A percentile compares a stretch with the other conserved stretches of the same genome.
Evolutionary conservation across 441 rosid species (phyloP).

Genomic region (Melastoma candidum): DNA sequence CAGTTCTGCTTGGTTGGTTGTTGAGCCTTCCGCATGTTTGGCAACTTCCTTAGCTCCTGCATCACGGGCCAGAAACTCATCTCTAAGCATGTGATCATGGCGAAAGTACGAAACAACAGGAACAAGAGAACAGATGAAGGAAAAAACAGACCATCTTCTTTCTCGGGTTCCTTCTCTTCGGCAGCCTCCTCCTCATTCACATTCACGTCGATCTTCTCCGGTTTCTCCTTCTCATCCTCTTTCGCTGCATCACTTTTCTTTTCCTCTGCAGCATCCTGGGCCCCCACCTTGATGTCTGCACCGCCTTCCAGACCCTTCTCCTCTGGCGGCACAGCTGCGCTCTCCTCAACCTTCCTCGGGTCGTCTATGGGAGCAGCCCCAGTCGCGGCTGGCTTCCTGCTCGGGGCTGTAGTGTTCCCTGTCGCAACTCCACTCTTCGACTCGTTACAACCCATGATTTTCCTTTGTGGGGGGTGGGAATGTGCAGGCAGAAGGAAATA

Average conservation of each 20-base stretch:
- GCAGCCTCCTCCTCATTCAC: conserved; percentile 1
- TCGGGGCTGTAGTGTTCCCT: conserved; percentile 32
- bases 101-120: neutral
- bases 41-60: too few species aligned
- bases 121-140: neutral
- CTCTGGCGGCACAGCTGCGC: conserved; percentile 5
- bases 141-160: conserved; percentile 18
- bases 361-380: neutral
- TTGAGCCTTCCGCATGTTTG: too few species aligned
- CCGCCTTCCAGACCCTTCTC: neutral
- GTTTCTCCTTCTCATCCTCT: conserved; percentile 3
- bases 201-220: neutral
- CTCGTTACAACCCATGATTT: conserved; percentile 56
- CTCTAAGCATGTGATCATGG: too few species aligned
- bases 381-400: conserved; percentile 18
- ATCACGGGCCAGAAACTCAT: too few species aligned
- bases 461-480: too few species aligned
- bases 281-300: conserved; percentile 7
- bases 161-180: conserved; percentile 10
- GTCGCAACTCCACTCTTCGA: conserved; percentile 64
- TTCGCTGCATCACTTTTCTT: conserved; percentile 10
- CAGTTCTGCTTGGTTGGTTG: too few species aligned
- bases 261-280: conserved; percentile 15
- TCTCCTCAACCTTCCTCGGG: conserved; percentile 6
- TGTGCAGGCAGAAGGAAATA: too few species aligned